These are phyloP conservation scores for Mycena sanguinolenta DNA, from an alignment of 768 basidiomycete genomes.

Conservation along the genomic window DNA sequence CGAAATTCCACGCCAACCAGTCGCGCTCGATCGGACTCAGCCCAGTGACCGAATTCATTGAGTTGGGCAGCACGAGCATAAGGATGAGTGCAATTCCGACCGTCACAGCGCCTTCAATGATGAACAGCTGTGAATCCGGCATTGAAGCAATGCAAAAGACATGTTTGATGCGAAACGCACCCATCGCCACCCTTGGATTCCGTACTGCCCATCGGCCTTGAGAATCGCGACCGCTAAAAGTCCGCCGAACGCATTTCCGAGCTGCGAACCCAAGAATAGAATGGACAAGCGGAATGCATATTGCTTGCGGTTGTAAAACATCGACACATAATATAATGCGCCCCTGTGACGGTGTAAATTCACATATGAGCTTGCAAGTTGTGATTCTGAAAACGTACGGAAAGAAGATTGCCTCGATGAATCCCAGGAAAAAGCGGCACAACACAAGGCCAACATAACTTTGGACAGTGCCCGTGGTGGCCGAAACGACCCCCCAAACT, in stretches of 20 bases:
- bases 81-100: slow-evolving; percentile 59
- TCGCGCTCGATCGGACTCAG: slow-evolving; percentile 61
- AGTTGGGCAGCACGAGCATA: slow-evolving; percentile 64
- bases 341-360: no score
- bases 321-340: slow-evolving; percentile 28
- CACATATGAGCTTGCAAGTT: no score
- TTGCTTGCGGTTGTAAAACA: slow-evolving; percentile 33
- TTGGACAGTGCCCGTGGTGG: slow-evolving; percentile 27
- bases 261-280: slow-evolving; percentile 64
- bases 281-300: slow-evolving; percentile 50
- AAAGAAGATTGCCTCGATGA: slow-evolving; percentile 63
- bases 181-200: slow-evolving; percentile 67
- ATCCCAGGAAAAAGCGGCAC: slow-evolving; percentile 66
- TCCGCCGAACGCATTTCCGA: slow-evolving; percentile 67
- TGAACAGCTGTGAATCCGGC: slow-evolving; percentile 66
- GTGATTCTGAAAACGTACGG: no score
- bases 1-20: slow-evolving; percentile 59
- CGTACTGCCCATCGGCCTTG: slow-evolving; percentile 61
- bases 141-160: neutral
- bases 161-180: slow-evolving; percentile 17
- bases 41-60: slow-evolving; percentile 49
- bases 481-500: slow-evolving; percentile 32
- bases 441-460: slow-evolving; percentile 58
- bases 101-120: slow-evolving; percentile 60
- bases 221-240: slow-evolving; percentile 64